Percentiles rank a stretch among this genome's conserved stretches.
Conservation (phyloP, 1,284 basidiomycete species). For the Taiwanofungus camphoratus region DNA sequence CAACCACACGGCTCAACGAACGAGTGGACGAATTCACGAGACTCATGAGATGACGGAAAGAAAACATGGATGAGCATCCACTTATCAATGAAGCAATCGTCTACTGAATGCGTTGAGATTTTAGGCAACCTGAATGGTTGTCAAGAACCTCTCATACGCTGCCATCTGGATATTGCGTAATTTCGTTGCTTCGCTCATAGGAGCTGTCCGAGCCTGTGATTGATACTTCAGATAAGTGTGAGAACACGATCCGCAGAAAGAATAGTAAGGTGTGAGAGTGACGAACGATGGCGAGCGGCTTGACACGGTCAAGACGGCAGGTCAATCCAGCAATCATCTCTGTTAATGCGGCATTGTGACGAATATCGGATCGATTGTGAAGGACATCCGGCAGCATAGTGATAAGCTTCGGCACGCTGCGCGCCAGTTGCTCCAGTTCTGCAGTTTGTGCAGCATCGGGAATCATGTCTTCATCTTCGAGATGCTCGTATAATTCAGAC, state of each 20-base stretch:
- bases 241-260: constrained; percentile 3
- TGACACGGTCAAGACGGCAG: constrained; percentile 50
- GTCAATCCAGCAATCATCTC: constrained; percentile 70
- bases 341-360: constrained; percentile 64
- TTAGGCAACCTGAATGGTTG: constrained; percentile 30
- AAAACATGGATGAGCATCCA: too few relatives aligned
- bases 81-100: too few relatives aligned
- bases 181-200: constrained; percentile 43
- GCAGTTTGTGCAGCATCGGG: constrained; percentile 42
- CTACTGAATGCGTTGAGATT: too few relatives aligned
- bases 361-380: constrained; percentile 46
- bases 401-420: constrained; percentile 62
- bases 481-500: constrained; percentile 47
- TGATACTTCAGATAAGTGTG: constrained; percentile 26
- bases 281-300: constrained; percentile 58
- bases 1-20: too few relatives aligned
- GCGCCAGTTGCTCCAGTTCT: constrained; percentile 57
- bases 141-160: constrained; percentile 42
- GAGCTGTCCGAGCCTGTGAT: constrained; percentile 34
- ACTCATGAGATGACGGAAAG: too few relatives aligned
- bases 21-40: too few relatives aligned
- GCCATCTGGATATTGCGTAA: constrained; percentile 48
- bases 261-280: too few relatives aligned
- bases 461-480: constrained; percentile 36
- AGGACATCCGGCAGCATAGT: constrained; percentile 67